These are phyloP conservation scores for Mortierella hygrophila DNA, from an alignment of 192 early-diverging fungal species.

Conservation along the genomic window DNA sequence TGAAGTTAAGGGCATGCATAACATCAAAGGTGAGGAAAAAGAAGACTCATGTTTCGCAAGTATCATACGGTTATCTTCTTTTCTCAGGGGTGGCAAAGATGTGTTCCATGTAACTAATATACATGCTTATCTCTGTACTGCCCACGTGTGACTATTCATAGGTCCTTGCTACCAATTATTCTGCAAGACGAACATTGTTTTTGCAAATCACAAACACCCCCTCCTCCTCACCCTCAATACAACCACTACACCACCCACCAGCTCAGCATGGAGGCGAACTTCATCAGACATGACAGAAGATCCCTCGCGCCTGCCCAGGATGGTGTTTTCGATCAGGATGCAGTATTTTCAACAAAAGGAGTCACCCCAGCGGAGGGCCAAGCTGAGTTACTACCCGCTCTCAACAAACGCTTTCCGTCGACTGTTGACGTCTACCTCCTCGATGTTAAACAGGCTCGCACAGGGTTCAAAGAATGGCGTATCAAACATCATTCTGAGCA, in stretches of 20 bases:
- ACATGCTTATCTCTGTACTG: neutral
- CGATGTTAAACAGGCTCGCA: neutral
- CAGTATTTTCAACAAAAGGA: constrained; percentile 28
- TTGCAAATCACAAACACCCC: constrained; percentile 26
- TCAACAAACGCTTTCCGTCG: neutral
- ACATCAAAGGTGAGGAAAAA: constrained; percentile 4
- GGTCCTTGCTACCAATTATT: constrained; percentile 13
- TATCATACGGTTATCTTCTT: neutral
- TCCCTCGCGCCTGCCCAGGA: constrained; percentile 10
- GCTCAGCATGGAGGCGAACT: neutral
- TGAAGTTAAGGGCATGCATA: neutral
- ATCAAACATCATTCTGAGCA: neutral
- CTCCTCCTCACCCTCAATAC: constrained; percentile 21
- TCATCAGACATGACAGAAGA: constrained; percentile 9
- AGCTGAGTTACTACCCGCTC: neutral
- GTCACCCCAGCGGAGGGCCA: neutral
- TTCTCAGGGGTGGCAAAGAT: neutral
- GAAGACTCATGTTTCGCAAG: neutral
- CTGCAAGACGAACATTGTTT: constrained; percentile 22
- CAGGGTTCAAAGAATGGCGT: neutral
- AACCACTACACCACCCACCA: constrained; percentile 15
- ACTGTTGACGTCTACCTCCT: neutral
- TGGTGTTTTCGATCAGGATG: constrained; percentile 49
- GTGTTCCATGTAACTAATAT: neutral
- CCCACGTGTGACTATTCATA: neutral